These are phyloP conservation scores for Besnoitia besnoiti DNA, from an alignment of 169 alveolate genomes.

Conservation along the genomic window DNA sequence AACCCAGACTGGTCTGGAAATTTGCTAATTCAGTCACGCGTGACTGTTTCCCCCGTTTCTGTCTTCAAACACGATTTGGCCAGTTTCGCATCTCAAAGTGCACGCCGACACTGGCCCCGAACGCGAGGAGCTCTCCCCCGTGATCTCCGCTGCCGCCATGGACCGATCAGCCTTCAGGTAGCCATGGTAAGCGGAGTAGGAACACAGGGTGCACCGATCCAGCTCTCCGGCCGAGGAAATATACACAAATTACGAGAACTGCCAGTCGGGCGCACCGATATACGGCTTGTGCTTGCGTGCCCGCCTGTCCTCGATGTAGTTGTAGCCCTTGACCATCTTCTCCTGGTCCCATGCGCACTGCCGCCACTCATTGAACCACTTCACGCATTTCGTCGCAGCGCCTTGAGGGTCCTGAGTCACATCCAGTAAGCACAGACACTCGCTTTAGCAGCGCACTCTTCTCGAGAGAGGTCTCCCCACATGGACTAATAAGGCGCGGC, in stretches of 20 bases:
- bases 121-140: no score
- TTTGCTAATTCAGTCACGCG: no score
- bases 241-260: slow-evolving; percentile 76
- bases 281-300: slow-evolving; percentile 86
- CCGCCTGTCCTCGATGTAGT: slow-evolving; percentile 80
- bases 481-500: no score
- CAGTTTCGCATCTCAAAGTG: no score
- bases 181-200: not conserved
- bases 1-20: no score
- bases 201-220: not conserved
- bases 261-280: slow-evolving; percentile 88
- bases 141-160: no score
- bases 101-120: no score
- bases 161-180: not conserved
- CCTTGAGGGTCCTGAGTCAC: slow-evolving; percentile 78
- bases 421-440: no score
- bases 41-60: no score
- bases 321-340: slow-evolving; percentile 82
- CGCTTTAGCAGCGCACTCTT: no score
- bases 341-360: slow-evolving; percentile 91
- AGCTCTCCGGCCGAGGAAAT: not conserved
- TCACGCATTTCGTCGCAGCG: slow-evolving; percentile 86
- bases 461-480: no score
- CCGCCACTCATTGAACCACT: slow-evolving; percentile 88
- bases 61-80: no score